Conservation (phyloP, 2,329 filamentous ascomycete genomes). For the Colletotrichum sojae region DNA sequence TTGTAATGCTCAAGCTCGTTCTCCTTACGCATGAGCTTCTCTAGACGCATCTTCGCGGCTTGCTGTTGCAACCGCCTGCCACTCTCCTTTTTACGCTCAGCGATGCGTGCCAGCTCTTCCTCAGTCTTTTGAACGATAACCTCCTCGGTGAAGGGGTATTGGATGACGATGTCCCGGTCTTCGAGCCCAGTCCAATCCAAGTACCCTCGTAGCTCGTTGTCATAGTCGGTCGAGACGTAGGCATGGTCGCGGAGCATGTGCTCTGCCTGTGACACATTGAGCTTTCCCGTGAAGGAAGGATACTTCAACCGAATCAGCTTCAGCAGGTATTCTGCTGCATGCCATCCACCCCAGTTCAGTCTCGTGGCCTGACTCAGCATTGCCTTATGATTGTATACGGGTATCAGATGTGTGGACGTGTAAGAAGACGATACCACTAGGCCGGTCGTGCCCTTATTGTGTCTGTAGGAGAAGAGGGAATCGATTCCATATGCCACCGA, state of each 20-base stretch:
- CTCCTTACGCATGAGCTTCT: conserved; percentile 96
- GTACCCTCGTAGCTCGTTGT: conserved; percentile 80
- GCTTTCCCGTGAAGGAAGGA: conserved; percentile 86
- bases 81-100: conserved; percentile 95
- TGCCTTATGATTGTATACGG: conserved; percentile 88
- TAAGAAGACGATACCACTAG: conserved; percentile 93
- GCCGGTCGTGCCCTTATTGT: conserved; percentile 90
- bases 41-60: conserved; percentile 95
- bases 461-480: conserved; percentile 93
- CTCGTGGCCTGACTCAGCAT: conserved; percentile 88
- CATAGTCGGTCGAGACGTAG: conserved; percentile 89
- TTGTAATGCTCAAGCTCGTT: conserved; percentile 96
- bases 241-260: conserved; percentile 90
- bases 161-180: conserved; percentile 88
- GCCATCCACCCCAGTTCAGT: conserved; percentile 94
- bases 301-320: conserved; percentile 95
- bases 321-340: conserved; percentile 90
- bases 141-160: conserved; percentile 95
- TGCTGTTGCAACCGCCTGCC: conserved; percentile 93
- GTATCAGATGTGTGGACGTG: conserved; percentile 95
- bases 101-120: conserved; percentile 90
- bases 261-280: conserved; percentile 89
- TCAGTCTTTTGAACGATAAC: conserved; percentile 92
- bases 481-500: conserved; percentile 96
- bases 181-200: conserved; percentile 94